phyloP scores from a whole-genome alignment of 208 protist species.

The Acanthamoeba castellanii region DNA sequence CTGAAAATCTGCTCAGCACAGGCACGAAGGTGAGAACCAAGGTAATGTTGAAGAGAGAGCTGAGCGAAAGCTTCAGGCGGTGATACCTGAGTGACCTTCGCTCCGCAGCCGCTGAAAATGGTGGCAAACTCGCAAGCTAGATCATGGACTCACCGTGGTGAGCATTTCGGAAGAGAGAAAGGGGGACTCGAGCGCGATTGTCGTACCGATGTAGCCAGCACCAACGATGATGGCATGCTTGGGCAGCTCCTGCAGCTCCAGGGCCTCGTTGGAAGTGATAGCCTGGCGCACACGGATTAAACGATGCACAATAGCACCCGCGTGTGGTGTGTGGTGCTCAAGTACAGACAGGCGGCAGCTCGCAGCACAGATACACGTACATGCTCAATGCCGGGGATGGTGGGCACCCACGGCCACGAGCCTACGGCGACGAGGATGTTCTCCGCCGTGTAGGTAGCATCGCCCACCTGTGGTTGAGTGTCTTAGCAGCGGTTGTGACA shows the following conservation, averaged over 20 bases:
- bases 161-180: conserved; percentile 78
- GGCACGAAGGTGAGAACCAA: too few relatives aligned
- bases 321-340: too few relatives aligned
- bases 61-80: neutral
- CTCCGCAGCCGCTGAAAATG: conserved; percentile 41
- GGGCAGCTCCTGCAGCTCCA: conserved; percentile 84
- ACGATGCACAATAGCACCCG: too few relatives aligned
- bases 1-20: too few relatives aligned
- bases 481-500: too few relatives aligned
- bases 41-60: neutral
- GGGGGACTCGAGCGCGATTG: conserved; percentile 70
- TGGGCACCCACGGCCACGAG: conserved; percentile 70
- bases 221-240: conserved; percentile 80
- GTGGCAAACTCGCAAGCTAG: conserved; percentile 52
- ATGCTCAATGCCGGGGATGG: conserved; percentile 72
- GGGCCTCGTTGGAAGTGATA: conserved; percentile 88
- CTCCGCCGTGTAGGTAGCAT: conserved; percentile 74
- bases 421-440: conserved; percentile 89
- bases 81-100: neutral
- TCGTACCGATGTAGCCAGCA: conserved; percentile 91
- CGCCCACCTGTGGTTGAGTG: neutral
- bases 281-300: too few relatives aligned
- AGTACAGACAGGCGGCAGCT: neutral
- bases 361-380: neutral
- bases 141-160: too few relatives aligned